Evolutionary conservation across 108 stramenopile genomes (phyloP).

Genomic region (Nannochloropsis salina): DNA sequence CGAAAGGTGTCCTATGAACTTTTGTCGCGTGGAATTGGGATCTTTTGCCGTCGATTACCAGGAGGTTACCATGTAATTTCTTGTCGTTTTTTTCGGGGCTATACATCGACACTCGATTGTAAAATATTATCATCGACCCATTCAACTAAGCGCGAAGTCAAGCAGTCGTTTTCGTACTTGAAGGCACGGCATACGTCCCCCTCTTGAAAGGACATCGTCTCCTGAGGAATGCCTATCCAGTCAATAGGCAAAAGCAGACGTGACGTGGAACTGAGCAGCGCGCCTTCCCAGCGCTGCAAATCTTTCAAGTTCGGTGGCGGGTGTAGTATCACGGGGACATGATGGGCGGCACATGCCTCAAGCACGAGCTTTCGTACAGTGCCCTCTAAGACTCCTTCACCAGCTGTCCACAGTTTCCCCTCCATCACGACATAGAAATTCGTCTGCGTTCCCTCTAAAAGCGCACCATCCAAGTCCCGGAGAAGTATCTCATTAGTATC

Average conservation of each 20-base stretch:
- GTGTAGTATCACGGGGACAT: background rate
- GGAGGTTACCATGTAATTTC: no score
- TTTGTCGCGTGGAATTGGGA: no score
- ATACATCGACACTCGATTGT: background rate
- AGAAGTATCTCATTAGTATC: slow-evolving; percentile 13
- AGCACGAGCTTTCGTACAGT: slow-evolving; percentile 19
- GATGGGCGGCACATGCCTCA: background rate
- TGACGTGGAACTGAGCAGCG: background rate
- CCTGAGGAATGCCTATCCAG: background rate
- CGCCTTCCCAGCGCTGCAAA: slow-evolving; percentile 12
- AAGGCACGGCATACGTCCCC: slow-evolving; percentile 15
- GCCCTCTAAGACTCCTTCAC: slow-evolving; percentile 20
- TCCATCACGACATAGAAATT: slow-evolving; percentile 19
- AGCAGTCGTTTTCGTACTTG: background rate
- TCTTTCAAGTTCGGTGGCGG: background rate
- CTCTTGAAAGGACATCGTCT: background rate
- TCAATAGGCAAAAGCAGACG: slow-evolving; percentile 20
- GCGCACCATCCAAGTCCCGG: background rate
- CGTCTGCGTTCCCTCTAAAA: slow-evolving; percentile 10
- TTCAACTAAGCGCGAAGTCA: background rate
- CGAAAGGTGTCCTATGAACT: no score
- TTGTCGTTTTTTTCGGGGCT: no score
- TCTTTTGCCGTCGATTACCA: no score
- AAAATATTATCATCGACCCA: background rate
- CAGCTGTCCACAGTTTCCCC: background rate